These are phyloP conservation scores for Glonium stellatum DNA, from an alignment of 495 filamentous ascomycete genomes.

Conservation along the genomic window DNA sequence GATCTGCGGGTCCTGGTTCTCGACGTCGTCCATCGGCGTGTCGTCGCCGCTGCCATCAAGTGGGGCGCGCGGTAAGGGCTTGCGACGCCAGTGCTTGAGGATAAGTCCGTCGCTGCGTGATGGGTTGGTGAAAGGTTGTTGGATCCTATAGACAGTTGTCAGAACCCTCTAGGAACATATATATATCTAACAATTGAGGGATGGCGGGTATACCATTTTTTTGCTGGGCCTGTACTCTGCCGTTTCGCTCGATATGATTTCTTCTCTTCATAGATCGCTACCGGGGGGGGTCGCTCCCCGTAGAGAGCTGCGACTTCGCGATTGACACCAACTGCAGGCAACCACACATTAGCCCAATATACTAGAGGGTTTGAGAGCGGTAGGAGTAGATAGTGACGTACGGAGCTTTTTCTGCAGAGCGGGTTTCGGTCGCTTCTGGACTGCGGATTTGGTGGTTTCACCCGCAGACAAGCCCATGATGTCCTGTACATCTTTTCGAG, in stretches of 20 bases:
- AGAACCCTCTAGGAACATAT: slow-evolving; percentile 4
- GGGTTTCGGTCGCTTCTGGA: slow-evolving; percentile 24
- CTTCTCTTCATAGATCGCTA: slow-evolving; percentile 55
- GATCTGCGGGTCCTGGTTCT: slow-evolving; percentile 23
- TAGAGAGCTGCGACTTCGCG: slow-evolving; percentile 60
- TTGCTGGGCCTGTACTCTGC: slow-evolving; percentile 17
- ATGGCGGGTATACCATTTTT: slow-evolving; percentile 3
- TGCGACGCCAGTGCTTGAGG: slow-evolving; percentile 59
- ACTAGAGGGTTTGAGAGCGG: slow-evolving; percentile 12
- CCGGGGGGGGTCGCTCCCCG: slow-evolving; percentile 61
- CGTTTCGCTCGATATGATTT: slow-evolving; percentile 51
- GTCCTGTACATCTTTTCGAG: slow-evolving; percentile 31
- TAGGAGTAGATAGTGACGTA: slow-evolving; percentile 4
- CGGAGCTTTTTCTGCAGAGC: slow-evolving; percentile 19
- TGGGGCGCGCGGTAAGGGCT: slow-evolving; percentile 29
- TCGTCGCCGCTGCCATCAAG: slow-evolving; percentile 40
- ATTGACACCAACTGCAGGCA: slow-evolving; percentile 60
- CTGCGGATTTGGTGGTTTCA: slow-evolving; percentile 5
- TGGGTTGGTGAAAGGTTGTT: slow-evolving; percentile 49
- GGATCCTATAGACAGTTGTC: slow-evolving; percentile 41
- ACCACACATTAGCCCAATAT: slow-evolving; percentile 5
- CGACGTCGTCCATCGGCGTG: slow-evolving; percentile 45
- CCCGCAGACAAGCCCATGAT: slow-evolving; percentile 28
- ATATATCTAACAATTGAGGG: background rate
- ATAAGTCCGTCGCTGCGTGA: slow-evolving; percentile 53